Evolutionary conservation across 768 basidiomycete species (phyloP).

Genomic region (Cubamyces sp.): DNA sequence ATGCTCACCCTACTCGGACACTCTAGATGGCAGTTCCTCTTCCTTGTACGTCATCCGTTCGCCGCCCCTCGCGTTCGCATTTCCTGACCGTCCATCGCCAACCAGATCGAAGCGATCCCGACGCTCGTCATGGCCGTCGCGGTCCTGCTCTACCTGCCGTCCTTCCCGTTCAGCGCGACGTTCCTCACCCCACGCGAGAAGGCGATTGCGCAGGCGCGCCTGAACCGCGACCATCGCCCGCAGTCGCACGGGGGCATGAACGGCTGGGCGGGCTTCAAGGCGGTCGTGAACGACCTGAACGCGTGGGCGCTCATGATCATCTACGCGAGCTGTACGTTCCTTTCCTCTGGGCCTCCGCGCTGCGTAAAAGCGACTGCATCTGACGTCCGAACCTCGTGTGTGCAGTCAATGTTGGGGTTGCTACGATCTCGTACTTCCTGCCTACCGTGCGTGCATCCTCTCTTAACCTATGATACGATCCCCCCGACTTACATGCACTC

Average conservation of each 20-base stretch:
- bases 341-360: neutral
- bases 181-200: slow-evolving; percentile 56
- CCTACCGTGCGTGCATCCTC: slow-evolving; percentile 45
- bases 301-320: slow-evolving; percentile 57
- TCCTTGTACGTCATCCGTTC: slow-evolving; percentile 43
- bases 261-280: slow-evolving; percentile 59
- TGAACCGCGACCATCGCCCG: slow-evolving; percentile 59
- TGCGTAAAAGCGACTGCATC: neutral
- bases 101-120: slow-evolving; percentile 59
- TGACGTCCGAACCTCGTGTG: neutral
- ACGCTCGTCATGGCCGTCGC: slow-evolving; percentile 54
- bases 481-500: neutral
- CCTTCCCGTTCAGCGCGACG: slow-evolving; percentile 57
- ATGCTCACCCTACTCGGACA: neutral
- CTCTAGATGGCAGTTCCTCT: slow-evolving; percentile 61
- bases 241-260: slow-evolving; percentile 61
- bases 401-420: slow-evolving; percentile 58
- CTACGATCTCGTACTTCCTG: slow-evolving; percentile 59
- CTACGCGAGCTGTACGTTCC: slow-evolving; percentile 45
- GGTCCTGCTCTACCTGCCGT: slow-evolving; percentile 54
- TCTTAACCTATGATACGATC: neutral
- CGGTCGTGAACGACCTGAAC: slow-evolving; percentile 51
- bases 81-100: neutral
- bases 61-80: neutral
- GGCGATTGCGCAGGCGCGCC: slow-evolving; percentile 59